Evolutionary conservation across 108 stramenopile genomes (phyloP).

Genomic region (Pseudonitzschia pungens): DNA sequence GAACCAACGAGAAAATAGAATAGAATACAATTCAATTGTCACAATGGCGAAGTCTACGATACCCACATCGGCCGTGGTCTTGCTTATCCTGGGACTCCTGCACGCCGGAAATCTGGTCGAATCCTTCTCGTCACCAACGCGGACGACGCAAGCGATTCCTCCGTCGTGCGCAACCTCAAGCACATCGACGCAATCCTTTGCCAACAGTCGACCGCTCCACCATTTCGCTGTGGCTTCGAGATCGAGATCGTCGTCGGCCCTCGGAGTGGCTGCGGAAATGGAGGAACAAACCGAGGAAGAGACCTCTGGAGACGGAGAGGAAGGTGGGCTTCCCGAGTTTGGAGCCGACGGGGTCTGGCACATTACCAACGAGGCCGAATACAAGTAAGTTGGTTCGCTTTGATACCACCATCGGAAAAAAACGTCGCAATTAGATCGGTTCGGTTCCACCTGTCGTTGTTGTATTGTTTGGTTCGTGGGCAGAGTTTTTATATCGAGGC

Average conservation of each 20-base stretch:
- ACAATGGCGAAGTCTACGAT: neutral
- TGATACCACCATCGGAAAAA: too few species aligned
- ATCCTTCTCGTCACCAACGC: neutral
- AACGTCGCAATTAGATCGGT: too few species aligned
- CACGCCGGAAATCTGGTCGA: neutral
- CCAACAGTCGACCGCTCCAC: slow-evolving; percentile 1
- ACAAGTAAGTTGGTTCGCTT: slow-evolving; percentile 41
- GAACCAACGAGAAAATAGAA: too few species aligned
- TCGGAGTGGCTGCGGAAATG: neutral
- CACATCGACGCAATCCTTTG: neutral
- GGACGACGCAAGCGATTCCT: too few species aligned
- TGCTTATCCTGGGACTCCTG: slow-evolving; percentile 6
- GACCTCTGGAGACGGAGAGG: neutral
- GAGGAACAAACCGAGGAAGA: neutral
- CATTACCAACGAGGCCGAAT: slow-evolving; percentile 39
- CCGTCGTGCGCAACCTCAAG: neutral
- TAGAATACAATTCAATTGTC: neutral
- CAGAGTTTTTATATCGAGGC: too few species aligned
- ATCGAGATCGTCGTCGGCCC: neutral
- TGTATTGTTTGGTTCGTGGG: too few species aligned
- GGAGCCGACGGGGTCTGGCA: slow-evolving; percentile 45
- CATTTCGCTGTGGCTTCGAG: neutral
- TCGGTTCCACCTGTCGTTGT: too few species aligned
- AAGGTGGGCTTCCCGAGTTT: slow-evolving; percentile 31
- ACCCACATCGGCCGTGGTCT: neutral